Conservation (phyloP, 441 rosid genomes). For the Aquilaria agallochum region DNA sequence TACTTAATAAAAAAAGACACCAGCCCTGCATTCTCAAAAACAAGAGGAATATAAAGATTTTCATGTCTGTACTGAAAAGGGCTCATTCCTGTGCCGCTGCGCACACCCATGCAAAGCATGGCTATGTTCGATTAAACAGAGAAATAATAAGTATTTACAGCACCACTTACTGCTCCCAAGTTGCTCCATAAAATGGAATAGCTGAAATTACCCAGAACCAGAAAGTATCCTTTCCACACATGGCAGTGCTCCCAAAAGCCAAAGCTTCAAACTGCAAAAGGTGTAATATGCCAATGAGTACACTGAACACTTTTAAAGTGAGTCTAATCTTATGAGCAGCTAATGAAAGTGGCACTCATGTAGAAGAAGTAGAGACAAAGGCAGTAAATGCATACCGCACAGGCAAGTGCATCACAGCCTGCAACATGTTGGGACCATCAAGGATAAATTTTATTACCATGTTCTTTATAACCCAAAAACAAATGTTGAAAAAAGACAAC, state of each 20-base stretch:
- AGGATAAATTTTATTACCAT: constrained; percentile 19
- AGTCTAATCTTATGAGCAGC: too few relatives aligned
- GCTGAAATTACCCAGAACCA: constrained; percentile 98
- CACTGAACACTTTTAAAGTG: background rate
- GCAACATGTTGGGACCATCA: constrained; percentile 22
- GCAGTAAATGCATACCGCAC: constrained; percentile 68
- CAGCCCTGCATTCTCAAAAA: too few relatives aligned
- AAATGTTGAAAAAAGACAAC: constrained; percentile 7
- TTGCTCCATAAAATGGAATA: constrained; percentile 86
- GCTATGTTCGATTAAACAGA: background rate
- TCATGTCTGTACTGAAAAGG: too few relatives aligned
- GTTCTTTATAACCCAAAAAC: constrained; percentile 9
- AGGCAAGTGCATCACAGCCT: constrained; percentile 99
- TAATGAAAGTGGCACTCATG: background rate
- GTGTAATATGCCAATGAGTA: background rate
- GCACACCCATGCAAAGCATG: background rate
- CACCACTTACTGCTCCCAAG: constrained; percentile 93
- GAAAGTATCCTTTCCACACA: constrained; percentile 88
- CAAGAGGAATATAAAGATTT: too few relatives aligned
- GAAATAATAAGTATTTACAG: background rate
- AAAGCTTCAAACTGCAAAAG: constrained; percentile 64
- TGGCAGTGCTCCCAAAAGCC: constrained; percentile 95
- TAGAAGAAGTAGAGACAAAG: constrained; percentile 3
- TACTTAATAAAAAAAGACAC: too few relatives aligned
- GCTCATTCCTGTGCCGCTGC: too few relatives aligned